Evolutionary conservation across 176 grass and related monocot species (phyloP).

Genomic region (maize (Zea mays)): Zm-B73-REFERENCE-NAM-5.0 NC_050096.1:13908501-13909000

Average conservation of each 20-base stretch:
- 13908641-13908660: no score
- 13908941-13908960: not conserved
- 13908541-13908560: not conserved
- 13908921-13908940: not conserved
- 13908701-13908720: not conserved
- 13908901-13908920: not conserved
- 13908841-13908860: not conserved
- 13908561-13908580: not conserved
- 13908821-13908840: not conserved
- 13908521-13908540: not conserved
- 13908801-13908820: not conserved
- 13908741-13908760: not conserved
- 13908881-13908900: not conserved
- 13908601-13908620: not conserved
- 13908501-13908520: not conserved
- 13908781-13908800: conserved; percentile 3
- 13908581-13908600: conserved; percentile 4
- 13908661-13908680: not conserved
- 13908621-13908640: not conserved
- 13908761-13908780: not conserved
- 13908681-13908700: not conserved
- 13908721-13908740: conserved; percentile 14
- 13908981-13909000: not conserved
- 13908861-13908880: conserved; percentile 1
- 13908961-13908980: not conserved